Evolutionary conservation across 306 rosid genomes (phyloP), one percentile per base, ranked within the genome.

Genomic region (Trifolium repens): DNA sequence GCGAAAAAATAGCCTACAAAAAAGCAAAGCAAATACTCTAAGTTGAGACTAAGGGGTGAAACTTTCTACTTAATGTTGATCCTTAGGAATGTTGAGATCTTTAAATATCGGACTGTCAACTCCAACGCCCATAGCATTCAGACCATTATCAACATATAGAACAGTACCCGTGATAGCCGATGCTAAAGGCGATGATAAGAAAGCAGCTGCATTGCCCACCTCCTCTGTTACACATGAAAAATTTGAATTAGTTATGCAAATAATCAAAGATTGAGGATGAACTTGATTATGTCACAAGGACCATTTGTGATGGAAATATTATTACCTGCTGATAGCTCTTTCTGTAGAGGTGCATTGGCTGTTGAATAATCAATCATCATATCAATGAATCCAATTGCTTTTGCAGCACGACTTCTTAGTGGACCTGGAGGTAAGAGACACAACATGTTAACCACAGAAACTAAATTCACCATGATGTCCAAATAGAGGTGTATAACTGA

Each of bases 331-430:
- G 96, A 92, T 53, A 92, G 81, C 79, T 94, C 97, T 77, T 94
- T 94, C 82, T 92, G 90, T 30, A 94, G 85, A 65, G 97, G 96
- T 76, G 98, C 96, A 77, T 94, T 94, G 76, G 82, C 97, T 49
- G 64, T 19, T 30, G 98, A 94, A 69, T 94, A 91, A 83, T 94
- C 96, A 26, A 94, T 94, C 96, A 94, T 94, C 99, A 87, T 94
- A 63, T 91, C 98, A 64, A 94, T 94, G 82, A 94, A 94, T 11
- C 98, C 97, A 46, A 94, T 91, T 16, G 98, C 97, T 87, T 94
- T 94, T 50, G 98, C 98, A 64, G 97, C 98, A 44, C 98, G 98
- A 80, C 97, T 94, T 84, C 97, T 81, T 11, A 94, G 84, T 22
- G 98, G 98, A 82, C 98, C 98, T 94, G 85, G 61, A 70, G 66